Evolutionary conservation across 345 rosid species (phyloP).

Genomic region (Balakata baccata): DNA sequence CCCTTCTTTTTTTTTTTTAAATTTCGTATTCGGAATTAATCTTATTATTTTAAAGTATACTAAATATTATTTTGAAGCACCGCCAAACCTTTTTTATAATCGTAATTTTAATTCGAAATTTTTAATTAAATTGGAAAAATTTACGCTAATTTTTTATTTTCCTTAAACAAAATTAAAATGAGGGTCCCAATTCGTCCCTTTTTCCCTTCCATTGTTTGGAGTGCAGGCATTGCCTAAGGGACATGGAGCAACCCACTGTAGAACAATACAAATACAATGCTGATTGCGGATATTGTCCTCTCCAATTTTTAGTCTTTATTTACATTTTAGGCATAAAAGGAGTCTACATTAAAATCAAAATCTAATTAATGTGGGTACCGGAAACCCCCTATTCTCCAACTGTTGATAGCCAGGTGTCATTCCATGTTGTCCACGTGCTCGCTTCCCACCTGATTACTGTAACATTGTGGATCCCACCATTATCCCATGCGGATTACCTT

Average conservation of each 20-base stretch:
- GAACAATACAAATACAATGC: not conserved
- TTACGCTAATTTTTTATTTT: no score
- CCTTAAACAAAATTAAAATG: no score
- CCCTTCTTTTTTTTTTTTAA: not conserved
- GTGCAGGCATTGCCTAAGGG: no score
- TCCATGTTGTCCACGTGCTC: conserved; percentile 16
- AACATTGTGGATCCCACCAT: conserved; percentile 5
- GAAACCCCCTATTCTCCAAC: not conserved
- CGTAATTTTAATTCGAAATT: no score
- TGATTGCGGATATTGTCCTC: not conserved
- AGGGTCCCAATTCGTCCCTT: no score
- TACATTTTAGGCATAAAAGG: not conserved
- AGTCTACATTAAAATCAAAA: not conserved
- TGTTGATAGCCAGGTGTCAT: conserved; percentile 3
- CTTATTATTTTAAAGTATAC: no score
- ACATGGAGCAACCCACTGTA: not conserved
- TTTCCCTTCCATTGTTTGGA: no score
- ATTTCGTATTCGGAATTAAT: no score
- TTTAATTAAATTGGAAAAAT: no score
- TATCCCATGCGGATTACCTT: conserved; percentile 10
- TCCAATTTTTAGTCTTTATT: not conserved
- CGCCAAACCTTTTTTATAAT: no score
- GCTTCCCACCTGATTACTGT: not conserved
- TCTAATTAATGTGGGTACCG: no score
- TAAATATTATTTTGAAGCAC: no score